Evolutionary conservation across 148 eudicot genomes (phyloP).

Genomic region (Vaccinium vitisidaea): DNA sequence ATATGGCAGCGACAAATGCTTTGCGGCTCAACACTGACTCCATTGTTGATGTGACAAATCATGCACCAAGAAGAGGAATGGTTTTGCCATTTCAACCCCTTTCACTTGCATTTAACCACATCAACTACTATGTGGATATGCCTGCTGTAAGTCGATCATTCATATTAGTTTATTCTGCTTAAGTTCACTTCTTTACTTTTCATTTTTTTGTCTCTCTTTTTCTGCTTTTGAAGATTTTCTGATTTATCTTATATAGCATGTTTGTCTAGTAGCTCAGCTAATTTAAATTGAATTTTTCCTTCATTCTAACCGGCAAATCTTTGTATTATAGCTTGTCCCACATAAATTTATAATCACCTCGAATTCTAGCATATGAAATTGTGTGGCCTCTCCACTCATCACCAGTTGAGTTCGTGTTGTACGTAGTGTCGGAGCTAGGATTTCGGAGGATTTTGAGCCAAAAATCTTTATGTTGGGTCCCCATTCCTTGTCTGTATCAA

Average conservation of each 20-base stretch:
- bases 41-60: slow-evolving; percentile 15
- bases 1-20: slow-evolving; percentile 22
- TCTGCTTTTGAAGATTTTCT: not conserved
- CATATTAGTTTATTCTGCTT: no score
- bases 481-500: not conserved
- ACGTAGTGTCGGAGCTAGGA: not conserved
- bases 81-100: slow-evolving; percentile 66
- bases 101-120: slow-evolving; percentile 57
- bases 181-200: no score
- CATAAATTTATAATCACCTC: not conserved
- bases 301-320: not conserved
- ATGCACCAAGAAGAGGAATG: slow-evolving; percentile 41
- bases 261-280: not conserved
- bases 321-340: not conserved
- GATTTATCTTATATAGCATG: not conserved
- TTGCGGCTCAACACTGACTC: slow-evolving; percentile 9
- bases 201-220: not conserved
- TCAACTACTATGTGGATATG: slow-evolving; percentile 67
- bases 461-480: not conserved
- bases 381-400: not conserved
- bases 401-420: not conserved
- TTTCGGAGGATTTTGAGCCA: not conserved
- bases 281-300: not conserved
- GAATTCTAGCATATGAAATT: not conserved
- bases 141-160: slow-evolving; percentile 48